A percentile compares a stretch with the other conserved stretches of the same genome.
These are phyloP conservation scores for Pisolithus orientalis DNA, from an alignment of 768 basidiomycete species.

Conservation along the genomic window DNA sequence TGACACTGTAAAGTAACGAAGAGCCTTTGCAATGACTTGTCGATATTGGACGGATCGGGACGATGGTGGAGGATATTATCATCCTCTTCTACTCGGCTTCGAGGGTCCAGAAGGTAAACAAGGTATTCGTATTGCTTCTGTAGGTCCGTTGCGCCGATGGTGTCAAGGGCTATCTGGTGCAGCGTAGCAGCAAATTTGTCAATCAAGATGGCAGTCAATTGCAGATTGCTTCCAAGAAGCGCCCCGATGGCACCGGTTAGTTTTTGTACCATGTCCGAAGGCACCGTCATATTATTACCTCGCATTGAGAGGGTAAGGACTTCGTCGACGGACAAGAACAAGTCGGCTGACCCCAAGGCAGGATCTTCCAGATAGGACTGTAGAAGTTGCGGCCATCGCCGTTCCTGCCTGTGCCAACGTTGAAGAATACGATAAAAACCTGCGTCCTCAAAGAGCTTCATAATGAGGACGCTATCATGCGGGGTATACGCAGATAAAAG, in stretches of 20 bases:
- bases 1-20: conserved; percentile 73
- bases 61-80: conserved; percentile 14
- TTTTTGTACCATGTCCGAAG: conserved; percentile 47
- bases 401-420: conserved; percentile 69
- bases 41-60: conserved; percentile 39
- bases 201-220: conserved; percentile 64
- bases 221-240: conserved; percentile 56
- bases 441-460: conserved; percentile 67
- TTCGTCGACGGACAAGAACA: conserved; percentile 63
- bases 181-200: conserved; percentile 60
- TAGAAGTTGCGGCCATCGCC: conserved; percentile 68
- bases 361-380: conserved; percentile 72
- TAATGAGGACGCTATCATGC: conserved; percentile 61
- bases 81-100: conserved; percentile 36
- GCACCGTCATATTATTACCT: conserved; percentile 43
- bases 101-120: conserved; percentile 55
- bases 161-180: conserved; percentile 58
- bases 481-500: conserved; percentile 90
- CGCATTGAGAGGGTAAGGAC: conserved; percentile 45
- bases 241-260: conserved; percentile 56
- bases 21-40: conserved; percentile 43
- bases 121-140: conserved; percentile 72
- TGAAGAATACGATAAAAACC: conserved; percentile 91
- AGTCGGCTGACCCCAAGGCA: conserved; percentile 47
- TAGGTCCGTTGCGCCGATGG: conserved; percentile 40